Conservation (phyloP, 305 asterid species). For the Fraxinus angustifolia region DNA sequence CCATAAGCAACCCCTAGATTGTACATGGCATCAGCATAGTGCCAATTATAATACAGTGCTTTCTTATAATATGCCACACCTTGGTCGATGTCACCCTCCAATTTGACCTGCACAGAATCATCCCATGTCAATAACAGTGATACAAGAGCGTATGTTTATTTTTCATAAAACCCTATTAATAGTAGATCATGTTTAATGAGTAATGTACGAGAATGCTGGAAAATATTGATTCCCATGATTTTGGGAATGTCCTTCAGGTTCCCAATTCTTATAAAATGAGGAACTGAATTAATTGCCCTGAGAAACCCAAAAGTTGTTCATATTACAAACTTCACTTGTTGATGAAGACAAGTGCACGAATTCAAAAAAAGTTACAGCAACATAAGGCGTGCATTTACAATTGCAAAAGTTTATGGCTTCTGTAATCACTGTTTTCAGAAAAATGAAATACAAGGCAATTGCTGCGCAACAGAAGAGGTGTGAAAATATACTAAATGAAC, state of each 20-base stretch:
- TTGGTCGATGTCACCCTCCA: slow-evolving; percentile 95
- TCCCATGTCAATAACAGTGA: slow-evolving; percentile 21
- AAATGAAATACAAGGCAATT: slow-evolving; percentile 9
- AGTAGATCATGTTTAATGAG: not conserved
- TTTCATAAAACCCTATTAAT: not conserved
- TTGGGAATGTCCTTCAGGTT: not conserved
- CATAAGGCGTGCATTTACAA: slow-evolving; percentile 1
- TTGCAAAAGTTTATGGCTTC: slow-evolving; percentile 6
- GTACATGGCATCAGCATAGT: slow-evolving; percentile 99
- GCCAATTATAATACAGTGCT: slow-evolving; percentile 95
- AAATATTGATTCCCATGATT: not conserved
- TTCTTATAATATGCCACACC: slow-evolving; percentile 89
- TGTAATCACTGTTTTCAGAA: slow-evolving; percentile 2
- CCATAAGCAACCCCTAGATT: slow-evolving; percentile 99
- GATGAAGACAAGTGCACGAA: not conserved
- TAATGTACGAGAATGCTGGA: not conserved
- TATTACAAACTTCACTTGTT: not conserved
- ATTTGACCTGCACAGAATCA: slow-evolving; percentile 65
- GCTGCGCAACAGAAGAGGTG: not conserved
- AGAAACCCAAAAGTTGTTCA: not conserved
- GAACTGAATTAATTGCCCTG: slow-evolving; percentile 11
- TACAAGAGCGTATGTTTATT: not conserved
- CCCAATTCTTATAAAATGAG: slow-evolving; percentile 2
- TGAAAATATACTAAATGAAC: not conserved
- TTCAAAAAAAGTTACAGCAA: slow-evolving; percentile 18